These are phyloP conservation scores for Gracilariopsis chorda DNA, from an alignment of 23 red algal species.

Conservation along the genomic window DNA sequence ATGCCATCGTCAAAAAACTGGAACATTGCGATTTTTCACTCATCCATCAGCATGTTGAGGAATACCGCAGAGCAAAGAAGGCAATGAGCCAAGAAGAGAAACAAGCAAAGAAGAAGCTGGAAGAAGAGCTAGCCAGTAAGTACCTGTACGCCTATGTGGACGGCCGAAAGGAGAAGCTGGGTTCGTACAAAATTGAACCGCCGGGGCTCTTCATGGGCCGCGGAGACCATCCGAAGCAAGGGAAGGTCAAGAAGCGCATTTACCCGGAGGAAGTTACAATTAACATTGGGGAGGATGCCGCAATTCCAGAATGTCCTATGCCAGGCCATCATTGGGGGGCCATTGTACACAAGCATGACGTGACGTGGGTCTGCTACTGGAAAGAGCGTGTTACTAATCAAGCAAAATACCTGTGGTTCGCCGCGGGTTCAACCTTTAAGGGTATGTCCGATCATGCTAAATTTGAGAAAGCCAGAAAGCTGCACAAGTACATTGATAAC, in stretches of 20 bases:
- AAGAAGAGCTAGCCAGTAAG: constrained; percentile 70
- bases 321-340: constrained; percentile 90
- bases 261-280: constrained; percentile 97
- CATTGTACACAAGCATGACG: constrained; percentile 88
- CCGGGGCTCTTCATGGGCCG: constrained; percentile 96
- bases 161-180: constrained; percentile 96
- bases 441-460: constrained; percentile 91
- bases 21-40: constrained; percentile 80
- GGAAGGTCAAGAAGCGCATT: constrained; percentile 94
- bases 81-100: constrained; percentile 56
- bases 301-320: constrained; percentile 88
- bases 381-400: constrained; percentile 86
- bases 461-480: constrained; percentile 92
- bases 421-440: constrained; percentile 88
- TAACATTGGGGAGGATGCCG: constrained; percentile 83
- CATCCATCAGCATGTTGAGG: constrained; percentile 84
- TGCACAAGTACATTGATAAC: constrained; percentile 66
- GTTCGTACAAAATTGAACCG: constrained; percentile 94
- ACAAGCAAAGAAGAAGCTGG: constrained; percentile 68
- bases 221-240: constrained; percentile 96
- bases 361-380: constrained; percentile 97
- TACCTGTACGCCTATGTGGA: constrained; percentile 94
- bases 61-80: constrained; percentile 68
- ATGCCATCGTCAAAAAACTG: constrained; percentile 57
- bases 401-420: constrained; percentile 93